Conservation (phyloP, 1,284 basidiomycete species). For the Leucoagaricus sp. region DNA sequence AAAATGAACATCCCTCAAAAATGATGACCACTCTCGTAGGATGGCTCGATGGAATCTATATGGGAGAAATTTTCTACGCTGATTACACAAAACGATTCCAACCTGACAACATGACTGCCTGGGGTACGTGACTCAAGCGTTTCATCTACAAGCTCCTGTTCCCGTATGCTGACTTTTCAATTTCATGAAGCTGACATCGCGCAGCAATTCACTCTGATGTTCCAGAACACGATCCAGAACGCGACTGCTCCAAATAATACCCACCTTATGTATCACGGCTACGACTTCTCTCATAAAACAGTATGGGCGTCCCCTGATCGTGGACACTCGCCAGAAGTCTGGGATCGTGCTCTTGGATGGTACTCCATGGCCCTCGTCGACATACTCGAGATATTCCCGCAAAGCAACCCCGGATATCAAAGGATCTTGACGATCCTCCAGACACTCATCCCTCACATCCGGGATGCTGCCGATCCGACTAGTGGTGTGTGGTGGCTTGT, state of each 20-base stretch:
- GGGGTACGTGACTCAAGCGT: constrained; percentile 39
- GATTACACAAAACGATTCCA: constrained; percentile 42
- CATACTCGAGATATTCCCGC: constrained; percentile 41
- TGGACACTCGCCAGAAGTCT: constrained; percentile 50
- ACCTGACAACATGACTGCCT: constrained; percentile 39
- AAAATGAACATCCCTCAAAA: background rate
- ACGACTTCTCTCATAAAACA: constrained; percentile 43
- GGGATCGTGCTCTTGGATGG: constrained; percentile 53
- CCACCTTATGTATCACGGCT: constrained; percentile 52
- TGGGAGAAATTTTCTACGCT: constrained; percentile 49
- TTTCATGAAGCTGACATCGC: constrained; percentile 35
- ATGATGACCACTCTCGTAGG: constrained; percentile 25
- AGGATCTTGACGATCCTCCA: constrained; percentile 35
- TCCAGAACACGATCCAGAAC: constrained; percentile 43
- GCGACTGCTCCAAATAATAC: constrained; percentile 38
- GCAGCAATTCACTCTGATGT: constrained; percentile 46
- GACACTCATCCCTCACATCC: constrained; percentile 37
- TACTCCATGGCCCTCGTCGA: constrained; percentile 53
- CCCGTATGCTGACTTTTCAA: background rate
- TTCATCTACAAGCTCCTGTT: background rate
- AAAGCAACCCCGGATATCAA: constrained; percentile 30
- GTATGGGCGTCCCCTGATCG: constrained; percentile 49
- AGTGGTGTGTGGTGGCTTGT: constrained; percentile 53
- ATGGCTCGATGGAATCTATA: constrained; percentile 50
- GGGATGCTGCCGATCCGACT: constrained; percentile 39